Evolutionary conservation across 805 yeast genomes (phyloP).

Genomic region (Ogataea haglerorum): DNA sequence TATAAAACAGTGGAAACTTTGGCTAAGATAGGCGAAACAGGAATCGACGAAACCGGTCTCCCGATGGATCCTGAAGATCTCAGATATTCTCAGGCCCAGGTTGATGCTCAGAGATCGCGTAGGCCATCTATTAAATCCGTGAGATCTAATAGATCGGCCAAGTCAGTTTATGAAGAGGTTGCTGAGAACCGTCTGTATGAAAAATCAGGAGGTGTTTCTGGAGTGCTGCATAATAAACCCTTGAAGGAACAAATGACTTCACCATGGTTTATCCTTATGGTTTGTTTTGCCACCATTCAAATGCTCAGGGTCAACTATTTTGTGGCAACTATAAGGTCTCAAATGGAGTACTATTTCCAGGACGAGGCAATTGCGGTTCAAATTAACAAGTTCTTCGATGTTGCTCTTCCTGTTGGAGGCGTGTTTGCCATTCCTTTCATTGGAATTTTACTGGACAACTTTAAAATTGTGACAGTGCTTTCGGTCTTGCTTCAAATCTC

Average conservation of each 20-base stretch:
- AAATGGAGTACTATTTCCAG: conserved; percentile 69
- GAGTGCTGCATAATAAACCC: conserved; percentile 64
- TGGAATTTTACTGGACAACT: conserved; percentile 73
- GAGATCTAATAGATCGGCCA: conserved; percentile 44
- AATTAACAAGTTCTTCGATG: conserved; percentile 74
- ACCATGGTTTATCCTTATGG: conserved; percentile 78
- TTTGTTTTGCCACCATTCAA: conserved; percentile 75
- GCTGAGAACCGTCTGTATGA: conserved; percentile 54
- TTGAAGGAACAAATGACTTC: conserved; percentile 41
- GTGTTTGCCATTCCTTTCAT: conserved; percentile 81
- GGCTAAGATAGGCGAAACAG: conserved; percentile 68
- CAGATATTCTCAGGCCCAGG: conserved; percentile 23
- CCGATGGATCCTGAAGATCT: conserved; percentile 47
- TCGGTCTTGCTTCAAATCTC: conserved; percentile 52
- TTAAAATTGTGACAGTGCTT: conserved; percentile 58
- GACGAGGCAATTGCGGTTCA: conserved; percentile 46
- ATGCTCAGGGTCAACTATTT: conserved; percentile 92
- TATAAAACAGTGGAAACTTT: conserved; percentile 69
- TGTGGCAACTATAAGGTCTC: conserved; percentile 84
- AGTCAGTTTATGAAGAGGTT: conserved; percentile 63
- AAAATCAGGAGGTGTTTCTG: conserved; percentile 68
- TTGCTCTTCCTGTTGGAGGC: conserved; percentile 88
- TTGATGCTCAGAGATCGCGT: conserved; percentile 20
- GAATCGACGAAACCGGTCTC: conserved; percentile 67
- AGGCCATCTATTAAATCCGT: conserved; percentile 35